Percentiles rank a stretch among this genome's conserved stretches.
Conservation (phyloP, 768 basidiomycete genomes). For the Xerocomus brunneocitrinus region DNA sequence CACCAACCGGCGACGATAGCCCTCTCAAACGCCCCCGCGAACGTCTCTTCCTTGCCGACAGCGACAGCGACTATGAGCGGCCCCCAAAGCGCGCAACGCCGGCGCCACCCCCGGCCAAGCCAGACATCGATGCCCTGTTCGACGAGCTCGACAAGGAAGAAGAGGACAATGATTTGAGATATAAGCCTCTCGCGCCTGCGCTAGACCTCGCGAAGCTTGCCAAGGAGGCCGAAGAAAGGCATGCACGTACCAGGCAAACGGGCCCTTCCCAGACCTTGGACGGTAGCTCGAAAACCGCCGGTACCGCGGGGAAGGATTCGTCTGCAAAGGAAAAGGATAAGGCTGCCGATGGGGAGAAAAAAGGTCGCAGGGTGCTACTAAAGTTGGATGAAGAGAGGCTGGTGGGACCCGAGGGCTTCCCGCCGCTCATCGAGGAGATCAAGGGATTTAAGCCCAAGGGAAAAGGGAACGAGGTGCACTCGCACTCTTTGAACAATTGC, state of each 20-base stretch:
- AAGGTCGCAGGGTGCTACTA: constrained; percentile 33
- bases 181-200: constrained; percentile 45
- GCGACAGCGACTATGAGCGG: constrained; percentile 37
- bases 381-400: constrained; percentile 76
- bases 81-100: constrained; percentile 25
- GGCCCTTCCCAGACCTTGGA: constrained; percentile 44
- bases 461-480: constrained; percentile 83
- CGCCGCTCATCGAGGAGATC: constrained; percentile 67
- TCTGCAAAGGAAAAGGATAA: constrained; percentile 8
- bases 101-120: constrained; percentile 9
- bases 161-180: constrained; percentile 39
- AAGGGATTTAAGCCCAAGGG: constrained; percentile 80
- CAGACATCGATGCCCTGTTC: constrained; percentile 41
- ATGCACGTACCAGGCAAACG: constrained; percentile 26
- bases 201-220: constrained; percentile 52
- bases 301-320: constrained; percentile 15
- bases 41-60: constrained; percentile 56
- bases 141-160: constrained; percentile 47
- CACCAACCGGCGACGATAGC: constrained; percentile 15
- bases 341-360: constrained; percentile 25
- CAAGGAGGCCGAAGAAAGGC: constrained; percentile 50
- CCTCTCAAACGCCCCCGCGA: constrained; percentile 33
- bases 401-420: constrained; percentile 72
- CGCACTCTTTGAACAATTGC: background rate
- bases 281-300: constrained; percentile 40